These are phyloP conservation scores for Gastrodia elata DNA, from an alignment of 106 monocot species.

Conservation along the genomic window DNA sequence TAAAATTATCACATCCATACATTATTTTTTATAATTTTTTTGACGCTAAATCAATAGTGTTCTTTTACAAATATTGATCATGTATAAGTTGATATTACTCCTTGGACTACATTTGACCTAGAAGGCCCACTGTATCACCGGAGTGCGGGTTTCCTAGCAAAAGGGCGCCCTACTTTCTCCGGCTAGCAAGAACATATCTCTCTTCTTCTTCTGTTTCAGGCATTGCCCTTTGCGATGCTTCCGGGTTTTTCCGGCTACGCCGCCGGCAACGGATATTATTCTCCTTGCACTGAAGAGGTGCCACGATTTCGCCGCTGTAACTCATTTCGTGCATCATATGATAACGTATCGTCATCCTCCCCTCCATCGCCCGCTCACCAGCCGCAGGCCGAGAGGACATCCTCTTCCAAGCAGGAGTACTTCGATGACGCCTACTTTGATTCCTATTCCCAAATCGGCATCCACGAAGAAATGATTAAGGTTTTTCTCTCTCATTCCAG, in stretches of 20 bases:
- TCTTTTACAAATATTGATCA: too few relatives aligned
- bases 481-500: constrained; percentile 15
- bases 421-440: constrained; percentile 79
- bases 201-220: neutral
- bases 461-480: constrained; percentile 98
- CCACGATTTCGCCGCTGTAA: constrained; percentile 14
- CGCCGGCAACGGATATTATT: constrained; percentile 15
- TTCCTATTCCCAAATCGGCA: constrained; percentile 76
- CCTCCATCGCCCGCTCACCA: neutral
- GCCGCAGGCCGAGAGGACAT: constrained; percentile 5
- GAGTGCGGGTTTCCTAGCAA: too few relatives aligned
- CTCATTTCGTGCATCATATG: constrained; percentile 12
- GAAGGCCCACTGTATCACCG: too few relatives aligned
- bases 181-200: neutral
- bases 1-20: too few relatives aligned
- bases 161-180: neutral
- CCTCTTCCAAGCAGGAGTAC: constrained; percentile 33
- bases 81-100: too few relatives aligned
- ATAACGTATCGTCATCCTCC: constrained; percentile 5
- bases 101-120: too few relatives aligned
- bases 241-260: constrained; percentile 11
- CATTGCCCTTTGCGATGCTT: constrained; percentile 9
- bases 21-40: too few relatives aligned
- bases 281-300: constrained; percentile 1
- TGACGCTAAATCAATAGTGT: too few relatives aligned